Evolutionary conservation across 805 yeast species (phyloP), one percentile per base, ranked within the genome.

Genomic region (Candida nitratophila): DNA sequence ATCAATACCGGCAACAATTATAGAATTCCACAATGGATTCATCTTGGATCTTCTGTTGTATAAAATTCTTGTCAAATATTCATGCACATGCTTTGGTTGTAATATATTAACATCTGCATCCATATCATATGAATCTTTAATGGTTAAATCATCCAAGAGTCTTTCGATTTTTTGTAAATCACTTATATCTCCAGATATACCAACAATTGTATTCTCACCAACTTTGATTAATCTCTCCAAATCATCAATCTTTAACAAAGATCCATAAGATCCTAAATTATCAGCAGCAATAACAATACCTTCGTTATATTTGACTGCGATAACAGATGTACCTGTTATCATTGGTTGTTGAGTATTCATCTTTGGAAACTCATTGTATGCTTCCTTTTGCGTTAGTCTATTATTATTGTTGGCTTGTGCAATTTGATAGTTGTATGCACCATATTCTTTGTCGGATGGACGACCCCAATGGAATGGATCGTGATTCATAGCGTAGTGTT

Each of bases 231-330:
- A 69, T 61, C 99, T 81, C 63, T 91, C 95, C 47, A 86, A 74
- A 63, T 90, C 81, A 48, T 76, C 83, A 68, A 91, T 86, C 55
- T 96, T 77, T 49, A 95, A 80, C 50, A 93, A 71, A 2, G 97
- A 88, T 0, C 99, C 99, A 61, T 91, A 93, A 0, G 97, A 83
- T 21, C 84, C 96, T 65, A 91, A 68, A 56, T 86, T 86, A 63
- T 93, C 99, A 5, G 99, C 97, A 2, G 99, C 98, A 65, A 93
- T 73, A 33, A 93, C 78, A 39, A 93, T 82, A 34, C 99, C 99
- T 53, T 84, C 85, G 50, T 86, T 72, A 70, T 82, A 93, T 67
- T 90, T 93, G 65, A 91, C 75, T 9, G 93, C 95, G 54, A 93
- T 74, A 20, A 93, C 99, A 31, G 96, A 88, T 0, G 98, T 87